These are phyloP conservation scores for Agaricus sinodeliciosus DNA, from an alignment of 768 basidiomycete species.

Conservation along the genomic window DNA sequence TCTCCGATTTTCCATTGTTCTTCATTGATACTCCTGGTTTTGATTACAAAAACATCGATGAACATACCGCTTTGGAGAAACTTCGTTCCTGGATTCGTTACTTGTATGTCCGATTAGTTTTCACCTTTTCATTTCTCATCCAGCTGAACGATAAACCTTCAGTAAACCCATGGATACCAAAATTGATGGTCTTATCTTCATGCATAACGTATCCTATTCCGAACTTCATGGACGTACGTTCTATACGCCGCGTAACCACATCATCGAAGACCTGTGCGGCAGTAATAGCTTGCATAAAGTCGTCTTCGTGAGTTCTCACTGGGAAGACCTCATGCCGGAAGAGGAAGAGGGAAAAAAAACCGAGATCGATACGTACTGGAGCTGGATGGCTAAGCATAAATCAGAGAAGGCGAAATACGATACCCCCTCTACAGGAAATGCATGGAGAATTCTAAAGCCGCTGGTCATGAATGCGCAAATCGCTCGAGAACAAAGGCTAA, in stretches of 20 bases:
- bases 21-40: slow-evolving; percentile 8
- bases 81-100: not conserved
- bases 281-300: not conserved
- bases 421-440: not conserved
- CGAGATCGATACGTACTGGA: not conserved
- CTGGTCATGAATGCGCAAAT: not conserved
- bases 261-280: slow-evolving; percentile 2
- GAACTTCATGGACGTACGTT: not conserved
- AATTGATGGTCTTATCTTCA: slow-evolving; percentile 3
- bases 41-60: not conserved
- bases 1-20: slow-evolving; percentile 3
- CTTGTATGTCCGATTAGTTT: not conserved
- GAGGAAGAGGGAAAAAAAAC: not conserved
- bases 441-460: not conserved
- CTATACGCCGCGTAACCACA: not conserved
- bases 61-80: not conserved
- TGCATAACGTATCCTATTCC: not conserved
- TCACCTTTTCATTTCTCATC: not conserved
- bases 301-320: slow-evolving; percentile 2
- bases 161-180: not conserved
- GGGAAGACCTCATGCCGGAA: not conserved
- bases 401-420: not conserved
- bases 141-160: not conserved
- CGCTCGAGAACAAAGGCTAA: not conserved
- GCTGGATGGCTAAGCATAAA: not conserved